These are phyloP conservation scores for Mycena belliarum DNA, from an alignment of 768 basidiomycete genomes.

Conservation along the genomic window DNA sequence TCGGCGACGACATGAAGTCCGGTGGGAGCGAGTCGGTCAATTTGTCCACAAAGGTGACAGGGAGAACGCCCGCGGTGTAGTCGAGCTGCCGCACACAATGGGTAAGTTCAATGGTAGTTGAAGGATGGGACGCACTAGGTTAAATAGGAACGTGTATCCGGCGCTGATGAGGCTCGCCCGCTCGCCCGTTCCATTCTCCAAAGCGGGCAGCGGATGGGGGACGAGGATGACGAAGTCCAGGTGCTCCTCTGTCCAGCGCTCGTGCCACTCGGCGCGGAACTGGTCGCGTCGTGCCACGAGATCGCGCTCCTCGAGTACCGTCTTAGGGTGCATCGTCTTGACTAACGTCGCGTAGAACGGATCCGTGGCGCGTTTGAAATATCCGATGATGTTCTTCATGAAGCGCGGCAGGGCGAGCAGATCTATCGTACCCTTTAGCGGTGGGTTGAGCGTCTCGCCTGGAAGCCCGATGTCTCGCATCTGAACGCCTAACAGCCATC, in stretches of 20 bases:
- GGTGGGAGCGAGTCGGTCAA: slow-evolving; percentile 35
- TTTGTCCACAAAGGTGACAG: slow-evolving; percentile 54
- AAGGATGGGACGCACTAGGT: slow-evolving; percentile 48
- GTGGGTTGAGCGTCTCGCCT: slow-evolving; percentile 34
- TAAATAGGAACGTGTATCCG: slow-evolving; percentile 69
- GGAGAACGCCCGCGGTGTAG: slow-evolving; percentile 58
- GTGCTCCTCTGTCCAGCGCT: slow-evolving; percentile 46
- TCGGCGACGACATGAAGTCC: slow-evolving; percentile 33
- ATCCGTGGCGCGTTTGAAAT: slow-evolving; percentile 34
- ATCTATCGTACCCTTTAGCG: slow-evolving; percentile 26
- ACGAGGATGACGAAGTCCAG: slow-evolving; percentile 67
- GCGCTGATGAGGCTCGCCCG: slow-evolving; percentile 59
- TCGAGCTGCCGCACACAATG: slow-evolving; percentile 43
- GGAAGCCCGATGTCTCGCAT: slow-evolving; percentile 36
- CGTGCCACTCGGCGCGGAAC: slow-evolving; percentile 48
- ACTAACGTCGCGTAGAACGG: slow-evolving; percentile 33
- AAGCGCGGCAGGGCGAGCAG: slow-evolving; percentile 22
- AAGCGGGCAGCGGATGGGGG: slow-evolving; percentile 61
- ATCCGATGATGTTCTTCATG: slow-evolving; percentile 32
- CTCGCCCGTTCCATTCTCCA: slow-evolving; percentile 51
- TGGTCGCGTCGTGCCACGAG: slow-evolving; percentile 48
- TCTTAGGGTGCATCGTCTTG: slow-evolving; percentile 44
- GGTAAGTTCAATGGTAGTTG: neutral
- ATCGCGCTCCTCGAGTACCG: slow-evolving; percentile 49
- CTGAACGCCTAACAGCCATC: slow-evolving; percentile 41